Percentiles rank a stretch among this genome's conserved stretches.
Evolutionary conservation across 805 yeast species (phyloP).

Genomic region (Wickerhamiella kurtzmanii): DNA sequence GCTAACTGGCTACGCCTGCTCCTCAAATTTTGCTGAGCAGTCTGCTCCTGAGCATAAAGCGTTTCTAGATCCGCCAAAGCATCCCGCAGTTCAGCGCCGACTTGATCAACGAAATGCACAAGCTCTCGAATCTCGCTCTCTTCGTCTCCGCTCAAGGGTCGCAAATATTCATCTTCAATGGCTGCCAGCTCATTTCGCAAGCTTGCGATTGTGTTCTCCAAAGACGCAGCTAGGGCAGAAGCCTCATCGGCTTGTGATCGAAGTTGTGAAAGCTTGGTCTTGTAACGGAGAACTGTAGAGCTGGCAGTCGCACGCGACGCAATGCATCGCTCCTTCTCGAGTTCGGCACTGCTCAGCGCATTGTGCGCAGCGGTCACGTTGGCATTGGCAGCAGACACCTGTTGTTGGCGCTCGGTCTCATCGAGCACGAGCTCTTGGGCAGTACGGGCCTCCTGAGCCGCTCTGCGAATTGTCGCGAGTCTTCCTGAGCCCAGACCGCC

Average conservation of each 20-base stretch:
- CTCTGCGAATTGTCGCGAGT: neutral
- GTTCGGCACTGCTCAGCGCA: slow-evolving; percentile 43
- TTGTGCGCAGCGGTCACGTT: slow-evolving; percentile 29
- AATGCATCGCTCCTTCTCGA: slow-evolving; percentile 29
- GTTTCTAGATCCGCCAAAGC: neutral
- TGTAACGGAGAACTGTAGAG: neutral
- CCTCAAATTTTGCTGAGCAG: neutral
- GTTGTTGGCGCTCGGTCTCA: neutral
- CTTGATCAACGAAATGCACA: neutral
- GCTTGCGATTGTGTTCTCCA: neutral
- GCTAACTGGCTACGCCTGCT: neutral
- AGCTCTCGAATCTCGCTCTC: neutral
- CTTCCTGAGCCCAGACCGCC: neutral
- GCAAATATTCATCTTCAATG: slow-evolving; percentile 1
- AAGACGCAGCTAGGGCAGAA: neutral
- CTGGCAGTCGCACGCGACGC: slow-evolving; percentile 1
- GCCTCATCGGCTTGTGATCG: slow-evolving; percentile 3
- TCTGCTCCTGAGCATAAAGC: neutral
- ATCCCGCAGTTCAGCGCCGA: neutral
- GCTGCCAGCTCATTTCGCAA: neutral
- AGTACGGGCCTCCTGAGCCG: neutral
- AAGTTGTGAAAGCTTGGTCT: neutral
- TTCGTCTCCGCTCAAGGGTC: slow-evolving; percentile 4
- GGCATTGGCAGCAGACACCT: neutral
- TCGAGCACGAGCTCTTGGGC: neutral